Evolutionary conservation across 331 rosid genomes (phyloP).

Genomic region (Rosa hybrid): DNA sequence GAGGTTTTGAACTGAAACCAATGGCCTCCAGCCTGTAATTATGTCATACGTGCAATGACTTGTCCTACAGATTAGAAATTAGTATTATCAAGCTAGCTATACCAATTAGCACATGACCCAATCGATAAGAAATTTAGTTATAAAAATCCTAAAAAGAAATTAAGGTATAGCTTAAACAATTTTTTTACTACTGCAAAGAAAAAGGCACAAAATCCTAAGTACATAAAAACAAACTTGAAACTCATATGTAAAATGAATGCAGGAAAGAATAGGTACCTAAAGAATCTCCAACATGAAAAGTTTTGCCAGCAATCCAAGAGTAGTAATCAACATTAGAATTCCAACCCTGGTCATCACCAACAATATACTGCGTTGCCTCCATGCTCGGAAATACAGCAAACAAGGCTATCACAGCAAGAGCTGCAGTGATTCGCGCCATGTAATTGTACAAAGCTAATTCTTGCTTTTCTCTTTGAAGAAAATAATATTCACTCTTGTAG

Average conservation of each 20-base stretch:
- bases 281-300: neutral
- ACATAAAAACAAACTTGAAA: neutral
- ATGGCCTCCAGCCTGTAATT: too few relatives aligned
- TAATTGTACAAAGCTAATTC: neutral
- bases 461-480: neutral
- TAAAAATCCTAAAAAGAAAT: too few relatives aligned
- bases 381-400: slow-evolving; percentile 1
- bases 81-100: too few relatives aligned
- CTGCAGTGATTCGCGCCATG: neutral
- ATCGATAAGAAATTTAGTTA: too few relatives aligned
- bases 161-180: too few relatives aligned
- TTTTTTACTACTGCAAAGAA: too few relatives aligned
- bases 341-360: slow-evolving; percentile 10
- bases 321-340: neutral
- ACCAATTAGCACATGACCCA: too few relatives aligned
- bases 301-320: neutral
- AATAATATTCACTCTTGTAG: neutral
- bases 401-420: neutral
- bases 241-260: too few relatives aligned
- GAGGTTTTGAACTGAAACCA: too few relatives aligned
- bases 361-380: neutral
- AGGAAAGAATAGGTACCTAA: neutral
- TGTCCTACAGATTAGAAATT: too few relatives aligned
- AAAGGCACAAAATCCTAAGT: too few relatives aligned
- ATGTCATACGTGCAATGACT: too few relatives aligned